Conservation (phyloP, 495 filamentous ascomycete genomes). For the Filosporella fistucella region DNA sequence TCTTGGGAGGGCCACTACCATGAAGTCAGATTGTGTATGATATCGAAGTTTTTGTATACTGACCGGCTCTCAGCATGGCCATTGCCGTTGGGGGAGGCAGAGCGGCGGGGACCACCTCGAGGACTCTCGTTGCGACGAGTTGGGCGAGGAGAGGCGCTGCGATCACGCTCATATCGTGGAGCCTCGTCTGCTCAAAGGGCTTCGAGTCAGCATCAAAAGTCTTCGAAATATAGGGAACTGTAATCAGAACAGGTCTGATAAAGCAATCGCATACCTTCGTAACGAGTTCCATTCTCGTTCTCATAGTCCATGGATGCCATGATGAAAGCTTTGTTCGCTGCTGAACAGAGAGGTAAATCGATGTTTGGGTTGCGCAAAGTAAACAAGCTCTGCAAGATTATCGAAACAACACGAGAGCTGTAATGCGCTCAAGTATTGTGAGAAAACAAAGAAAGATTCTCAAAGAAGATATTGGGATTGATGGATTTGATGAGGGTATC, state of each 20-base stretch:
- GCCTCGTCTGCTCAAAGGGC: slow-evolving; percentile 54
- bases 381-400: too few relatives aligned
- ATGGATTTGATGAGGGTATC: slow-evolving; percentile 19
- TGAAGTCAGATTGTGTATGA: slow-evolving; percentile 29
- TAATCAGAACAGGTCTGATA: too few relatives aligned
- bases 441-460: slow-evolving; percentile 16
- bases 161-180: slow-evolving; percentile 71
- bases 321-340: slow-evolving; percentile 16
- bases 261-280: slow-evolving; percentile 66
- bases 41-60: slow-evolving; percentile 34
- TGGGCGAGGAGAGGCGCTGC: slow-evolving; percentile 89
- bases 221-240: slow-evolving; percentile 11
- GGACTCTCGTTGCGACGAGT: slow-evolving; percentile 62
- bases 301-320: slow-evolving; percentile 79
- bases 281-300: slow-evolving; percentile 73
- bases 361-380: slow-evolving; percentile 15
- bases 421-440: slow-evolving; percentile 31
- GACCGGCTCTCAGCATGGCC: slow-evolving; percentile 67
- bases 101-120: slow-evolving; percentile 68
- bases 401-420: slow-evolving; percentile 4
- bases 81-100: slow-evolving; percentile 65
- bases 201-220: slow-evolving; percentile 28
- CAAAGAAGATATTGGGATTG: slow-evolving; percentile 20
- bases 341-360: slow-evolving; percentile 12
- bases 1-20: slow-evolving; percentile 40